Percentiles rank a stretch among this genome's conserved stretches.
Conservation (phyloP, 148 eudicot species). For the Camellia lanceoleosa region DNA sequence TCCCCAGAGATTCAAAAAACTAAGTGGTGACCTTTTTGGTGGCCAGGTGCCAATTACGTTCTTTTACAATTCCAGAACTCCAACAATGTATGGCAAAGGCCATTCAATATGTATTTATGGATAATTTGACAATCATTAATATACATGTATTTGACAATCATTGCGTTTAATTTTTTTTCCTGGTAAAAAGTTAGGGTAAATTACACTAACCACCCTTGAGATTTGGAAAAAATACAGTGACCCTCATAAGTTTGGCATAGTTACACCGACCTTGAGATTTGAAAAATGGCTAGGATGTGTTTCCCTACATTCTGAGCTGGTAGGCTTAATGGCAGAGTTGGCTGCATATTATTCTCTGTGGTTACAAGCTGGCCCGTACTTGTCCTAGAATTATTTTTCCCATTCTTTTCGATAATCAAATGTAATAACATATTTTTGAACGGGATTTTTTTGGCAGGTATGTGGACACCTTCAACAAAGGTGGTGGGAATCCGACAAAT, state of each 20-base stretch:
- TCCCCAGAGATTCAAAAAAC: neutral
- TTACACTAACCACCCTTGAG: too few relatives aligned
- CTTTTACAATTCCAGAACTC: neutral
- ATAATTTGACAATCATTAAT: neutral
- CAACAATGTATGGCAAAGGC: neutral
- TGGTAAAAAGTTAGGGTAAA: too few relatives aligned
- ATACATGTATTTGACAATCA: too few relatives aligned
- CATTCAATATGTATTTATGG: neutral
- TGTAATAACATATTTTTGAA: neutral
- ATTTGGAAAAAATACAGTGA: too few relatives aligned
- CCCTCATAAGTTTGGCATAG: too few relatives aligned
- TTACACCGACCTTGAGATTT: too few relatives aligned
- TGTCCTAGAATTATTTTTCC: neutral
- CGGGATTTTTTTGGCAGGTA: conserved; percentile 45
- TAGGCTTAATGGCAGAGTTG: neutral
- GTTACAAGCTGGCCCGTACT: neutral
- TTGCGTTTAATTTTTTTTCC: too few relatives aligned
- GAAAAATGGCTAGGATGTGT: neutral
- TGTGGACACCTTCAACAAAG: conserved; percentile 87
- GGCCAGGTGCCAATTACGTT: neutral
- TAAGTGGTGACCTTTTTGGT: neutral
- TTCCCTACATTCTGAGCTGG: neutral
- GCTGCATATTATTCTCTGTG: neutral
- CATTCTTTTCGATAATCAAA: neutral
- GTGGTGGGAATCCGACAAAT: conserved; percentile 63